Evolutionary conservation across 352 stramenopile species (phyloP), one percentile per base, ranked within the genome.

Genomic region (Pythium chondricola): DNA sequence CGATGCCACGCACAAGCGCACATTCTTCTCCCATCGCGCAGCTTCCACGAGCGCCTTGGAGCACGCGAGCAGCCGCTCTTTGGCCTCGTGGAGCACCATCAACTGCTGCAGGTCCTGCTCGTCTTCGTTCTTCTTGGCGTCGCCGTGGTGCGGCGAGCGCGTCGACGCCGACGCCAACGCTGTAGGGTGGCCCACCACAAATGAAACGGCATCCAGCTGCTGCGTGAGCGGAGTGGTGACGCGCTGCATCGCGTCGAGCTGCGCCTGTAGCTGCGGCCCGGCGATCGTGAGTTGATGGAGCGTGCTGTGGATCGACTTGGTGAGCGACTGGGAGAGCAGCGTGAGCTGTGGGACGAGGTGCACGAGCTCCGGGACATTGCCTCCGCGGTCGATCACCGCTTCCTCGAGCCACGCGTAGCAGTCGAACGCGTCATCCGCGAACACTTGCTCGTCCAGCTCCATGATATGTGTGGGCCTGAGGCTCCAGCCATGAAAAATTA

Each of bases 361-460:
- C 14, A 56, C 32, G 10, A 89, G 58, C 14, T 65, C 59, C 0
- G 51, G 52, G 3, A 67, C 56, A 31, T 69, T 52, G 0, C 62
- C 64, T 2, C 55, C 45, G 20, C 43, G 49, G 11, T 72, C 60
- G 40, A 74, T 56, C 46, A 89, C 56, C 26, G 69, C 74, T 37
- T 85, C 65, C 60, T 89, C 78, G 22, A 81, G 64, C 74, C 74
- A 89, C 50, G 73, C 73, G 59, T 77, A 87, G 39, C 67, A 73
- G 54, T 89, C 71, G 55, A 89, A 89, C 35, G 48, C 66, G 18
- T 65, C 42, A 41, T 65, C 68, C 18, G 44, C 45, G 32, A 81
- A 85, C 24, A 67, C 61, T 18, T 67, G 58, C 20, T 77, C 74
- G 46, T 73, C 69, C 37, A 85, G 38, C 43, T 62, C 54, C 54